Evolutionary conservation across 179 eudicot species (phyloP).

Genomic region (Dionaea muscipula): DNA sequence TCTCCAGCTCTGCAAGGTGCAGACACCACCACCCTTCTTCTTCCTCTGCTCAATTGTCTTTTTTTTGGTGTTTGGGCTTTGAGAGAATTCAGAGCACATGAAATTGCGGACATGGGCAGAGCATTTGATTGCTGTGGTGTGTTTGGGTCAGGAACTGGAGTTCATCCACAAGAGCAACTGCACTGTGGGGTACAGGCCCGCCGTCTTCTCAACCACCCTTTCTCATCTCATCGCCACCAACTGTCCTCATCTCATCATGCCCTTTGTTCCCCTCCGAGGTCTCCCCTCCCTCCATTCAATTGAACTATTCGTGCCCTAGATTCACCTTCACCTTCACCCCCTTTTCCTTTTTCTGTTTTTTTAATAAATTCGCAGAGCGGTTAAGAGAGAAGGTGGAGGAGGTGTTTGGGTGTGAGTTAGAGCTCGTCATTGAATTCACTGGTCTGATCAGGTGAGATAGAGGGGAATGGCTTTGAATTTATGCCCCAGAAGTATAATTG

Average conservation of each 20-base stretch:
- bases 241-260: constrained; percentile 61
- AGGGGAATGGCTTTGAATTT: too few relatives aligned
- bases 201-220: constrained; percentile 87
- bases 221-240: constrained; percentile 91
- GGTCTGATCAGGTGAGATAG: constrained; percentile 75
- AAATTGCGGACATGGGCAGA: neutral
- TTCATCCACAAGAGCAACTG: constrained; percentile 83
- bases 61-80: neutral
- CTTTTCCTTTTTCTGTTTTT: neutral
- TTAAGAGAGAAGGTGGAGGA: constrained; percentile 78
- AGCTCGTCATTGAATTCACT: constrained; percentile 80
- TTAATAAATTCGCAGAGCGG: constrained; percentile 37
- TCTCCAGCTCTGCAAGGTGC: constrained; percentile 50
- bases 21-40: neutral
- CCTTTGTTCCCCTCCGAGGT: constrained; percentile 74
- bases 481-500: too few relatives aligned
- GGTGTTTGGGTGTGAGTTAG: constrained; percentile 66
- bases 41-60: neutral
- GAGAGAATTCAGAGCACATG: too few relatives aligned
- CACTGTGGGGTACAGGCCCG: constrained; percentile 80
- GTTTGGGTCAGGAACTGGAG: constrained; percentile 49
- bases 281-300: neutral
- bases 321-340: neutral
- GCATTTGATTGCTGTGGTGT: neutral
- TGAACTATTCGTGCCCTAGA: neutral